phyloP scores from a whole-genome alignment of 1,139 yeast species.

The Hansenula sp. region DNA sequence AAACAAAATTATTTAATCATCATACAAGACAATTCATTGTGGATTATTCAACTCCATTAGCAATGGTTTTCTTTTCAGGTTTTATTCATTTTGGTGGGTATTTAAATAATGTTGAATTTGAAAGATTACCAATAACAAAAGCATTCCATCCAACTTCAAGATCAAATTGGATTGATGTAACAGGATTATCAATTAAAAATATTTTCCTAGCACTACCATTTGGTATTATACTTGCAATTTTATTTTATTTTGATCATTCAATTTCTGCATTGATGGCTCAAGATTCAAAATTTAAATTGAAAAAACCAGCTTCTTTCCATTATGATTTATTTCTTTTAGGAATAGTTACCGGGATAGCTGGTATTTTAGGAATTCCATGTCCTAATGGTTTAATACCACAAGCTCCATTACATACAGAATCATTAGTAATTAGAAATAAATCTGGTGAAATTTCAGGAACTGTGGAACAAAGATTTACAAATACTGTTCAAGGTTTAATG shows the following conservation, averaged over 20 bases:
- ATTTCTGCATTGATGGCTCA: slow-evolving; percentile 93
- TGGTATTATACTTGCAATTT: slow-evolving; percentile 75
- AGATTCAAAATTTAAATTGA: slow-evolving; percentile 71
- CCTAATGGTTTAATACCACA: slow-evolving; percentile 97
- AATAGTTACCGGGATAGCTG: slow-evolving; percentile 79
- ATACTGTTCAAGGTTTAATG: slow-evolving; percentile 77
- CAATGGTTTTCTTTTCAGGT: slow-evolving; percentile 88
- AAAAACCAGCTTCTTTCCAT: slow-evolving; percentile 86
- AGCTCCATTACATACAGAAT: slow-evolving; percentile 87
- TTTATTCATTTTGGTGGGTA: slow-evolving; percentile 87
- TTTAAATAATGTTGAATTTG: slow-evolving; percentile 47
- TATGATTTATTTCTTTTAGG: slow-evolving; percentile 90
- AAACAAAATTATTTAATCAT: slow-evolving; percentile 57
- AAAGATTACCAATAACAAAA: slow-evolving; percentile 62
- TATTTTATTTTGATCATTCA: slow-evolving; percentile 93
- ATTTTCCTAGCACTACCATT: slow-evolving; percentile 90
- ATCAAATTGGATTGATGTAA: slow-evolving; percentile 48
- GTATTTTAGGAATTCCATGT: slow-evolving; percentile 86
- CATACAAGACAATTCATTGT: slow-evolving; percentile 62
- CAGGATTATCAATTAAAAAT: slow-evolving; percentile 60
- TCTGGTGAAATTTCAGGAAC: slow-evolving; percentile 43
- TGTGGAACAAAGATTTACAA: slow-evolving; percentile 86
- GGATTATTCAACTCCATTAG: slow-evolving; percentile 82
- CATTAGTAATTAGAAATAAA: slow-evolving; percentile 56
- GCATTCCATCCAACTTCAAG: slow-evolving; percentile 74